Conservation (phyloP, 495 filamentous ascomycete species). For the Hamigera avellanea region DNA sequence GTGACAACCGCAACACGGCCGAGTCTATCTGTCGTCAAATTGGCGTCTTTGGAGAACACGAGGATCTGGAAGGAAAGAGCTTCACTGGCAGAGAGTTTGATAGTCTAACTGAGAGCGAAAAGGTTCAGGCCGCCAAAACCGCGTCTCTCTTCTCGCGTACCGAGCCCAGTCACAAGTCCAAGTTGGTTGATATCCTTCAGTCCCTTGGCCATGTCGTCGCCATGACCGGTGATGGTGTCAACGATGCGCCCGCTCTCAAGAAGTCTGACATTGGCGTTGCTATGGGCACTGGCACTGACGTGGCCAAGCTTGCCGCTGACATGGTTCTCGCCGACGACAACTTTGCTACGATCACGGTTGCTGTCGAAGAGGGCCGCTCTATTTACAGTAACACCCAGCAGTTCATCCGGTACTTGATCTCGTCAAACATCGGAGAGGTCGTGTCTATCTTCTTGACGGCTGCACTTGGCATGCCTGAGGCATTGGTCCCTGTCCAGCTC, state of each 20-base stretch:
- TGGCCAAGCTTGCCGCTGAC: slow-evolving; percentile 91
- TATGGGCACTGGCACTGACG: slow-evolving; percentile 97
- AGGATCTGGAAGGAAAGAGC: slow-evolving; percentile 84
- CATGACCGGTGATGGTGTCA: slow-evolving; percentile 99
- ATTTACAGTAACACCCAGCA: slow-evolving; percentile 99
- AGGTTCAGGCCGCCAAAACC: slow-evolving; percentile 70
- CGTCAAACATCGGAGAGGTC: slow-evolving; percentile 97
- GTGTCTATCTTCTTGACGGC: slow-evolving; percentile 99
- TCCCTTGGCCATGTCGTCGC: slow-evolving; percentile 89
- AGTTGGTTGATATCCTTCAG: slow-evolving; percentile 92
- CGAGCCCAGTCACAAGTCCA: slow-evolving; percentile 90
- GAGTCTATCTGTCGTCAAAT: slow-evolving; percentile 97
- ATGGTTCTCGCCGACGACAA: slow-evolving; percentile 99
- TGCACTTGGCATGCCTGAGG: slow-evolving; percentile 94
- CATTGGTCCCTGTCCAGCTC: slow-evolving; percentile 92
- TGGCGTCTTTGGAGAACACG: slow-evolving; percentile 74
- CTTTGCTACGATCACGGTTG: slow-evolving; percentile 93
- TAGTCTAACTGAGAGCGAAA: slow-evolving; percentile 61
- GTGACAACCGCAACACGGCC: slow-evolving; percentile 94
- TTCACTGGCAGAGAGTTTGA: slow-evolving; percentile 95
- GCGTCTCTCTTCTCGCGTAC: slow-evolving; percentile 95
- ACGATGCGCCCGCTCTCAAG: slow-evolving; percentile 96
- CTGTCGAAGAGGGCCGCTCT: slow-evolving; percentile 92
- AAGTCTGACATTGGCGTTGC: slow-evolving; percentile 98
- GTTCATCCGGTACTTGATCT: slow-evolving; percentile 98